These are phyloP conservation scores for Phytophthora tentaculata DNA, from an alignment of 352 stramenopile species.

Conservation along the genomic window DNA sequence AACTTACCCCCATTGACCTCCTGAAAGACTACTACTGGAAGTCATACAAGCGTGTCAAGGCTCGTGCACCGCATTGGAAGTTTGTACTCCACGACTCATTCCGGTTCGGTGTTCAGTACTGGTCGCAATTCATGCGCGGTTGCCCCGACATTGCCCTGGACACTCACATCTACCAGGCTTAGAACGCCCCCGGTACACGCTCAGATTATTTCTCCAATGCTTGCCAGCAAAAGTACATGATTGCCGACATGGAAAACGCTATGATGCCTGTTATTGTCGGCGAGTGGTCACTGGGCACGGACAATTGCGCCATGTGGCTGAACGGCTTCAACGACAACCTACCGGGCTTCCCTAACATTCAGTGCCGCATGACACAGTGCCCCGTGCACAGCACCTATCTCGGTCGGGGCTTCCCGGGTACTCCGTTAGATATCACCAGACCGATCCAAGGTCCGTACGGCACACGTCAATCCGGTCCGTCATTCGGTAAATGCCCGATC, in stretches of 20 bases:
- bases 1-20: conserved; percentile 92
- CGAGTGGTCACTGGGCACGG: conserved; percentile 92
- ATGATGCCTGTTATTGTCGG: conserved; percentile 95
- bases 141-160: conserved; percentile 95
- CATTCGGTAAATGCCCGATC: conserved; percentile 89
- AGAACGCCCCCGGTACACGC: conserved; percentile 69
- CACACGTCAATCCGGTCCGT: conserved; percentile 82
- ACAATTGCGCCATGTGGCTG: conserved; percentile 88
- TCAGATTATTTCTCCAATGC: conserved; percentile 91
- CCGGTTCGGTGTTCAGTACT: conserved; percentile 84
- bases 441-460: conserved; percentile 87
- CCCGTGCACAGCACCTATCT: conserved; percentile 89
- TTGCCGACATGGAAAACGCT: conserved; percentile 91
- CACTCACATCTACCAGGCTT: conserved; percentile 96
- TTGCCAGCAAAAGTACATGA: conserved; percentile 88
- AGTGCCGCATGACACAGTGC: conserved; percentile 90
- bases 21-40: conserved; percentile 97
- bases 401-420: conserved; percentile 85
- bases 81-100: conserved; percentile 97
- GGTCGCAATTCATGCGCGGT: conserved; percentile 73
- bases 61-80: conserved; percentile 93
- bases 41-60: conserved; percentile 94
- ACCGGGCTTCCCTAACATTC: conserved; percentile 82
- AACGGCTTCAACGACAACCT: conserved; percentile 69
- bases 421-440: conserved; percentile 87